phyloP scores from a whole-genome alignment of 2,329 filamentous ascomycete genomes.

The Aspergillus sergii region DNA sequence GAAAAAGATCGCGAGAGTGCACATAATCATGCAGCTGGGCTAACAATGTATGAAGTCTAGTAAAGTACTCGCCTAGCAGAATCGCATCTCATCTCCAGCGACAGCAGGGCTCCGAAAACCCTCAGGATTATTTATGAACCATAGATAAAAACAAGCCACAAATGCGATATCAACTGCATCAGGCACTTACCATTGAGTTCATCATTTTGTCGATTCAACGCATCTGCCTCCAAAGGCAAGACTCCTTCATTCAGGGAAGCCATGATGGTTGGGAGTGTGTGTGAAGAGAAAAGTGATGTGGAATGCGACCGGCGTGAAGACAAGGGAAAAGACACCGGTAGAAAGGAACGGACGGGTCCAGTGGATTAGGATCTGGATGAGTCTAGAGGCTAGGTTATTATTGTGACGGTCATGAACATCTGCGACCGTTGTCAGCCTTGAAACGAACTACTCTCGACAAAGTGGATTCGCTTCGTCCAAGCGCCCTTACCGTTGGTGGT shows the following conservation, averaged over 20 bases:
- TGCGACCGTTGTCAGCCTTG: constrained; percentile 23
- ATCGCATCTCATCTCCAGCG: not conserved
- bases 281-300: not conserved
- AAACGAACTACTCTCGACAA: constrained; percentile 12
- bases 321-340: constrained; percentile 2
- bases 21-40: no score
- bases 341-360: not conserved
- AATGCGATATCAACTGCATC: not conserved
- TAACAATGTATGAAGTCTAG: not conserved
- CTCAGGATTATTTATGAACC: not conserved
- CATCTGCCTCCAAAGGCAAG: constrained; percentile 29
- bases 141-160: not conserved
- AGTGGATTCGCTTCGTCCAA: constrained; percentile 21
- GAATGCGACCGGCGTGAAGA: constrained; percentile 23
- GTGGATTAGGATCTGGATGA: constrained; percentile 3
- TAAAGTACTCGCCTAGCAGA: not conserved
- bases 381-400: constrained; percentile 6
- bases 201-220: constrained; percentile 19
- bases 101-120: not conserved
- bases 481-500: constrained; percentile 19
- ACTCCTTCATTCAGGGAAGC: constrained; percentile 29
- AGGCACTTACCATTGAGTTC: constrained; percentile 8
- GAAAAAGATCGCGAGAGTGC: not conserved
- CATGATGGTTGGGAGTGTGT: constrained; percentile 22
- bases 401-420: constrained; percentile 11